Base-by-base conservation (phyloP, 129 eudicot species). In the Flaveria robusta region DNA sequence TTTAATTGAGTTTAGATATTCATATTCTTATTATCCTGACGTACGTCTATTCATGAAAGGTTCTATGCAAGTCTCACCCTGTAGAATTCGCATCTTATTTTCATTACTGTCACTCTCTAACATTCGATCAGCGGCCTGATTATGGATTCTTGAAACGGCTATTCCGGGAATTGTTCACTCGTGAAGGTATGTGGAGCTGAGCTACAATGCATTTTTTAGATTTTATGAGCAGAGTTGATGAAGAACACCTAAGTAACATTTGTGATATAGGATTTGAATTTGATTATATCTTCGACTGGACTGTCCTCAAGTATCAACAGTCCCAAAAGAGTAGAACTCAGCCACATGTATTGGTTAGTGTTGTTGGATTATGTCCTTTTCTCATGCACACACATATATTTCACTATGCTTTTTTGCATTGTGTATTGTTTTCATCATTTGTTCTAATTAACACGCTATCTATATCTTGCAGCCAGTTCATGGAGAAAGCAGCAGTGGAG, bases 41-140 rank as follows among this genome's bases (percentile, higher is more conserved):
- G 24, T 14, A 3, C 60, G 49, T 70, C 75, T 62, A 18, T 59
- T 78, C 26, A 19, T 76, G 70, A 71, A 26, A 93, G 98, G 98
- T 91, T 79, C 70, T 94, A 46, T 94, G 99, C 99, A 91, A 91
- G 87, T 86, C 92, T 43, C 96, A 91, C 81, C 99, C 99, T 1
- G 99, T 94, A 82, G 99, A 94, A 73, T 94, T 94, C 39, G 99
- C 99, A 1, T 94, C 99, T 13, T 94, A 94, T 79, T 87, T 94
- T 83, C 99, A 94, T 84, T 94, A 94, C 75, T 94, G 99, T 72
- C 99, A 91, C 79, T 91, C 99, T 0, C 85, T 94, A 89, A 94
- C 96, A 71, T 94, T 94, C 54, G 99, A 94, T 83, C 99, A 91
- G 26, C 93, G 99, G 7, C 99, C 99, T 74, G 99, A 91, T 85